Evolutionary conservation across 179 eudicot species (phyloP), one percentile per base, ranked within the genome.

Genomic region (Nepenthes alata): DNA sequence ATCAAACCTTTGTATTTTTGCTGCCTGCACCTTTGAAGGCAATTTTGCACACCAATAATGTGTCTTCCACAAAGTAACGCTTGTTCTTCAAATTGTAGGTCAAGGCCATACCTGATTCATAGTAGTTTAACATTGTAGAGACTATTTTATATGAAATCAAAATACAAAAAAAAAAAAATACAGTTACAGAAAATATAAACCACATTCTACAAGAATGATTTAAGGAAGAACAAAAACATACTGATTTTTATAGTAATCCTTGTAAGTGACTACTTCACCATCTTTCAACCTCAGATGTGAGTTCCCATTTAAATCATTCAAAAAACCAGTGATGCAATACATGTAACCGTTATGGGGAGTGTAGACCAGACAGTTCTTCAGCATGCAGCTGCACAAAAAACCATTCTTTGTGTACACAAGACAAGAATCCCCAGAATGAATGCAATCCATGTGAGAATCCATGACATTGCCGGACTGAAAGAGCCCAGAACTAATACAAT

Each of bases 291-390:
- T 66, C 69, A 94, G 35, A 39, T 5, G 36, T 0, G 94, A 74
- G 69, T 77, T 84, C 11, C 84, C 83, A 63, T 84, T 55, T 77
- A 83, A 61, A 51, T 73, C 75, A 49, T 70, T 68, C 60, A 80
- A 69, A 61, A 68, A 69, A 2, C 89, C 89, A 12, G 64, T 57
- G 8, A 83, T 70, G 67, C 82, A 79, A 74, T 94, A 94, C 34
- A 87, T 8, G 58, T 41, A 55, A 58, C 84, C 80, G 64, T 79
- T 90, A 60, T 94, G 99, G 60, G 99, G 96, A 6, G 99, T 85
- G 60, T 68, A 74, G 3, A 87, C 96, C 71, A 87, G 62, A 60
- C 91, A 83, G 61, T 83, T 81, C 59, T 82, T 80, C 63, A 94
- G 56, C 73, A 72, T 58, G 62, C 86, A 81, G 57, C 69, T 53